These are phyloP conservation scores for Mycena sp. DNA, from an alignment of 1,284 basidiomycete species.

Conservation along the genomic window DNA sequence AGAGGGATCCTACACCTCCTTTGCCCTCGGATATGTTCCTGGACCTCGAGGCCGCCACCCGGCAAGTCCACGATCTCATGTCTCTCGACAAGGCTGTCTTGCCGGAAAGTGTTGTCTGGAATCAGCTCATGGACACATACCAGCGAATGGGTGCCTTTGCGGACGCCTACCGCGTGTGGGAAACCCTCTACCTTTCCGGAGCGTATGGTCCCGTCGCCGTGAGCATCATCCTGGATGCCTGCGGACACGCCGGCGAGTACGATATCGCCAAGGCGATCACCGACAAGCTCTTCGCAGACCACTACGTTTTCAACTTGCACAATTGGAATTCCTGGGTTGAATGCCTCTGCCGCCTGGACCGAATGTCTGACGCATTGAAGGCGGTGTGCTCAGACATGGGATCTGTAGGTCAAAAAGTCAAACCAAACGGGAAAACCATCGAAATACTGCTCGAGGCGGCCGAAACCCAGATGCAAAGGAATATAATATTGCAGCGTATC, in stretches of 20 bases:
- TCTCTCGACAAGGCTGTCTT: slow-evolving; percentile 80
- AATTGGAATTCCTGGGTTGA: slow-evolving; percentile 90
- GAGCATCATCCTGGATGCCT: slow-evolving; percentile 87
- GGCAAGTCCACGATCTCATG: slow-evolving; percentile 82
- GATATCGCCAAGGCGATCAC: slow-evolving; percentile 63
- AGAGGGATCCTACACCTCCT: slow-evolving; percentile 21
- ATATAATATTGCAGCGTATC: slow-evolving; percentile 57
- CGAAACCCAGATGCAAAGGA: slow-evolving; percentile 42
- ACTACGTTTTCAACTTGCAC: slow-evolving; percentile 63
- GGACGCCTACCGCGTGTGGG: slow-evolving; percentile 85
- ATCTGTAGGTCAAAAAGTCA: slow-evolving; percentile 49
- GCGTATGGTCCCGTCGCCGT: slow-evolving; percentile 73
- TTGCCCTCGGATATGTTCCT: slow-evolving; percentile 38
- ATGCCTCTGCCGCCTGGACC: slow-evolving; percentile 80
- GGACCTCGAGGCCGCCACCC: slow-evolving; percentile 58
- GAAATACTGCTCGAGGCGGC: slow-evolving; percentile 66
- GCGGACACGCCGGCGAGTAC: slow-evolving; percentile 68
- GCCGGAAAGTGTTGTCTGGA: slow-evolving; percentile 83
- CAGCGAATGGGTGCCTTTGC: slow-evolving; percentile 75
- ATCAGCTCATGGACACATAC: slow-evolving; percentile 92
- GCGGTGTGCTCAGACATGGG: slow-evolving; percentile 75
- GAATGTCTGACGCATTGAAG: slow-evolving; percentile 74
- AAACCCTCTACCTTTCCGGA: slow-evolving; percentile 71
- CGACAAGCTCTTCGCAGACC: slow-evolving; percentile 57
- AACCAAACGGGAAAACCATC: slow-evolving; percentile 58